These are phyloP conservation scores for Fremontodendron californicum DNA, from an alignment of 345 rosid genomes.

Conservation along the genomic window DNA sequence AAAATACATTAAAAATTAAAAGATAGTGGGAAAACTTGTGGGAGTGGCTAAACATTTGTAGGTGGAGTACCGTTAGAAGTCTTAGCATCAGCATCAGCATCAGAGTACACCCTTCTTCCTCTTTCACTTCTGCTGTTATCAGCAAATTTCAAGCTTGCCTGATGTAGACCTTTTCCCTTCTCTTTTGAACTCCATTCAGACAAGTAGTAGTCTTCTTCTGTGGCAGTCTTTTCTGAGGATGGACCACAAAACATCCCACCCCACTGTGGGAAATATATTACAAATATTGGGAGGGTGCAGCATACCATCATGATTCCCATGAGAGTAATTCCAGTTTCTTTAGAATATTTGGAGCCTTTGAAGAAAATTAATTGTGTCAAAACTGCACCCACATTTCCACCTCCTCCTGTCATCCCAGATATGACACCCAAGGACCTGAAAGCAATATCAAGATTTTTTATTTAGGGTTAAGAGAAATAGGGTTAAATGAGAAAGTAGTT, in stretches of 20 bases:
- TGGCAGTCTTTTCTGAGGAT: slow-evolving; percentile 31
- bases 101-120: slow-evolving; percentile 29
- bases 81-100: too few relatives aligned
- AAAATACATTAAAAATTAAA: not conserved
- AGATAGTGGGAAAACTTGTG: not conserved
- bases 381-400: slow-evolving; percentile 86
- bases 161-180: slow-evolving; percentile 47
- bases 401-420: slow-evolving; percentile 90
- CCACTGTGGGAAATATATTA: slow-evolving; percentile 88
- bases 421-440: slow-evolving; percentile 73
- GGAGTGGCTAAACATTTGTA: slow-evolving; percentile 21
- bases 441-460: not conserved
- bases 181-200: slow-evolving; percentile 67
- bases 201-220: slow-evolving; percentile 78
- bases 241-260: slow-evolving; percentile 92
- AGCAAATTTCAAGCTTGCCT: slow-evolving; percentile 61
- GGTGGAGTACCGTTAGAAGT: slow-evolving; percentile 12
- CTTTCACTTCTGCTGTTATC: slow-evolving; percentile 67
- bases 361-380: slow-evolving; percentile 81
- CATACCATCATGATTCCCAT: slow-evolving; percentile 81
- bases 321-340: slow-evolving; percentile 63
- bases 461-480: not conserved
- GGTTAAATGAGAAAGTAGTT: not conserved
- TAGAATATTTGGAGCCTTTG: slow-evolving; percentile 73
- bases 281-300: slow-evolving; percentile 59